phyloP scores from a whole-genome alignment of 2,329 filamentous ascomycete genomes.

The Microcyclospora pomicola region DNA sequence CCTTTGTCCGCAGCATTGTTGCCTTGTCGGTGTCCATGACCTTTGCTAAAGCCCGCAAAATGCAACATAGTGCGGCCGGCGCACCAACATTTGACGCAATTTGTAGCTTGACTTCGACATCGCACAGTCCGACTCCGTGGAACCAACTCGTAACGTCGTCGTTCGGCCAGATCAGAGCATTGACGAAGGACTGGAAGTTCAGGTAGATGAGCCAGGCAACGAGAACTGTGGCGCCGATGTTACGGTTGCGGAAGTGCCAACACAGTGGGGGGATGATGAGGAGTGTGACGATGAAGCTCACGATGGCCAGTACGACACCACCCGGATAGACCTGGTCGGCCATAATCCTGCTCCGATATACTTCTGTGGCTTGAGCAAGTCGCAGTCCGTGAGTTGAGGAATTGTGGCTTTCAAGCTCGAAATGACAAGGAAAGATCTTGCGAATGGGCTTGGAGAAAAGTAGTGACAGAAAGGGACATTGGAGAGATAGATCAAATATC shows the following conservation, averaged over 20 bases:
- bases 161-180: slow-evolving; percentile 50
- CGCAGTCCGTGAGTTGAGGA: neutral
- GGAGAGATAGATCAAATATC: slow-evolving; percentile 7
- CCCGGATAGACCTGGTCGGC: slow-evolving; percentile 14
- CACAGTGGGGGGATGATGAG: slow-evolving; percentile 43
- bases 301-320: slow-evolving; percentile 32
- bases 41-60: slow-evolving; percentile 45
- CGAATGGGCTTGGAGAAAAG: slow-evolving; percentile 3
- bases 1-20: slow-evolving; percentile 35
- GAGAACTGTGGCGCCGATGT: slow-evolving; percentile 45
- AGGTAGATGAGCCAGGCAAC: slow-evolving; percentile 42
- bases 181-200: slow-evolving; percentile 46
- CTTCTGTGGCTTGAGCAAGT: neutral
- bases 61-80: slow-evolving; percentile 40
- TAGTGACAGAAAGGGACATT: slow-evolving; percentile 5
- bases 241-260: slow-evolving; percentile 47
- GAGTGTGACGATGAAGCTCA: slow-evolving; percentile 37
- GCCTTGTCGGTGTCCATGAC: slow-evolving; percentile 47
- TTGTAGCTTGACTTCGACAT: slow-evolving; percentile 48
- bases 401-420: neutral
- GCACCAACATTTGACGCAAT: slow-evolving; percentile 40
- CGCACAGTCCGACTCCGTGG: slow-evolving; percentile 47
- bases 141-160: slow-evolving; percentile 43
- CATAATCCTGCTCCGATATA: neutral
- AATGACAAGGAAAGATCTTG: neutral